Percentiles rank a stretch among this genome's conserved stretches.
Evolutionary conservation across 352 stramenopile genomes (phyloP).

Genomic region (Phytophthora melonis): DNA sequence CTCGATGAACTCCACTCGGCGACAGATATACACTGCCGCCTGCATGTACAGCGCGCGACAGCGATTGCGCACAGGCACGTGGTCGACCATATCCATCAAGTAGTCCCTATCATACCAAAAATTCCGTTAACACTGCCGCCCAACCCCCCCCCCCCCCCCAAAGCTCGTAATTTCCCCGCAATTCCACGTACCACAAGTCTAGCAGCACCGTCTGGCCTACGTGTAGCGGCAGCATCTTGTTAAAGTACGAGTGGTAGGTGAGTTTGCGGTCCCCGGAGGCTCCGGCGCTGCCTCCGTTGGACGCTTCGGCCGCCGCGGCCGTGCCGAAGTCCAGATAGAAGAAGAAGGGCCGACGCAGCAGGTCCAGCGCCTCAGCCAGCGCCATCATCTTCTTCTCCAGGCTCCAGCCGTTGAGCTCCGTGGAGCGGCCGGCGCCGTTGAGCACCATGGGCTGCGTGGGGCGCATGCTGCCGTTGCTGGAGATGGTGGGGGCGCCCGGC

Average conservation of each 20-base stretch:
- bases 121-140: conserved; percentile 2
- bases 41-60: conserved; percentile 79
- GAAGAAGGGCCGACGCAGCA: conserved; percentile 78
- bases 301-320: conserved; percentile 30
- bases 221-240: conserved; percentile 76
- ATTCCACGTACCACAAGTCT: conserved; percentile 67
- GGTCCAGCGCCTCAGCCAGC: conserved; percentile 64
- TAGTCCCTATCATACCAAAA: conserved; percentile 59
- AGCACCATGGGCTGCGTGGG: conserved; percentile 50
- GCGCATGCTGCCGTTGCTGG: conserved; percentile 50
- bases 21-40: conserved; percentile 72
- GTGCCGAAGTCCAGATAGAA: conserved; percentile 79
- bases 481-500: conserved; percentile 44
- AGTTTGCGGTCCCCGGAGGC: conserved; percentile 55
- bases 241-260: conserved; percentile 69
- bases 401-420: conserved; percentile 78
- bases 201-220: conserved; percentile 77
- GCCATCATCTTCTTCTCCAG: conserved; percentile 83
- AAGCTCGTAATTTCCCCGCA: neutral
- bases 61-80: conserved; percentile 76
- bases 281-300: conserved; percentile 34
- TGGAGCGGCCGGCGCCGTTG: conserved; percentile 45
- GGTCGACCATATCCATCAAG: conserved; percentile 85
- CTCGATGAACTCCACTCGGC: conserved; percentile 83
- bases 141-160: no score